These are phyloP conservation scores for Penicillium sp. DNA, from an alignment of 2,329 filamentous ascomycete species.

Conservation along the genomic window DNA sequence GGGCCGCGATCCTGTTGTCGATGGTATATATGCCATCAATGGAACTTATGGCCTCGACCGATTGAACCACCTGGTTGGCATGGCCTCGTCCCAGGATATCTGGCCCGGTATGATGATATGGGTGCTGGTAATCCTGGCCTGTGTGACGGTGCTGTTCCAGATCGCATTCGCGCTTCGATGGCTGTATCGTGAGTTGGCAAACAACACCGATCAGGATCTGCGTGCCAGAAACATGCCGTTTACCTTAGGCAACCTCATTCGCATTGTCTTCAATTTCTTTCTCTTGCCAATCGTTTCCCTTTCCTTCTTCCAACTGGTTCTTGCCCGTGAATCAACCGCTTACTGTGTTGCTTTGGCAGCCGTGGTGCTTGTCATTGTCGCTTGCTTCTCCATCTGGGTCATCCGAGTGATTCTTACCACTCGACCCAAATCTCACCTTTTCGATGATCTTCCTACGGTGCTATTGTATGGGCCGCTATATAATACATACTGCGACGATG, in stretches of 20 bases:
- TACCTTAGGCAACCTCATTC: conserved; percentile 72
- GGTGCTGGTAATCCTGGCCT: conserved; percentile 73
- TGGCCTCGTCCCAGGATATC: conserved; percentile 72
- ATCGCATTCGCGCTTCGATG: conserved; percentile 74
- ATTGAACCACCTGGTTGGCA: conserved; percentile 78
- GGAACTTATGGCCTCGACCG: conserved; percentile 76
- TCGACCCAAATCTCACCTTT: conserved; percentile 80
- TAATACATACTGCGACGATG: conserved; percentile 95
- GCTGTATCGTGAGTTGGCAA: conserved; percentile 69
- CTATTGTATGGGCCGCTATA: conserved; percentile 90
- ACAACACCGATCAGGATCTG: conserved; percentile 79
- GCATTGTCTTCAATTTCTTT: conserved; percentile 90
- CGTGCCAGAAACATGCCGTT: conserved; percentile 91
- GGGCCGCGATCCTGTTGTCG: conserved; percentile 66
- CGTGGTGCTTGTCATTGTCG: conserved; percentile 69
- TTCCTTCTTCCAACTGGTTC: conserved; percentile 87
- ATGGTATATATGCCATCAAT: conserved; percentile 84
- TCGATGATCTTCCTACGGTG: conserved; percentile 88
- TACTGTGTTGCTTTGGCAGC: conserved; percentile 74
- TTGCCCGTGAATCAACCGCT: conserved; percentile 65
- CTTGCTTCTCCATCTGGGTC: conserved; percentile 75
- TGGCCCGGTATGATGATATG: conserved; percentile 95
- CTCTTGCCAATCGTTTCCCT: conserved; percentile 81
- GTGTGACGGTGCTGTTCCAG: conserved; percentile 69
- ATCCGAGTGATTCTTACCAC: conserved; percentile 77